Conservation (phyloP, 371 early-diverging fungal genomes). For the Mucor indicus region DNA sequence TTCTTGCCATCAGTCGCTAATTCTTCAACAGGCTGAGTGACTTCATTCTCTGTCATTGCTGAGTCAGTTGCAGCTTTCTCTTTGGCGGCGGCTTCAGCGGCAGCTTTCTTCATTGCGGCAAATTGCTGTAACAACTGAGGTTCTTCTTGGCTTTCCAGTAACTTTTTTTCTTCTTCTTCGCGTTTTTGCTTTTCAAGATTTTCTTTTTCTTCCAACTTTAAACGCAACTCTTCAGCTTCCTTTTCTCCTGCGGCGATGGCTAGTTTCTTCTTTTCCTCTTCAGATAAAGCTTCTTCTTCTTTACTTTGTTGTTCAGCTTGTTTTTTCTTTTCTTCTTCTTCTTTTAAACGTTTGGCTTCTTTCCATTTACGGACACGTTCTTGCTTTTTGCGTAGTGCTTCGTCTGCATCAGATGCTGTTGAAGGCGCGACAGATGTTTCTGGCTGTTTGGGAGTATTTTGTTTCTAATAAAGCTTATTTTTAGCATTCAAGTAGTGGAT, state of each 20-base stretch:
- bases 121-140: constrained; percentile 23
- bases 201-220: constrained; percentile 18
- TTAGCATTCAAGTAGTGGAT: not conserved
- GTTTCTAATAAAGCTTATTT: not conserved
- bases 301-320: constrained; percentile 17
- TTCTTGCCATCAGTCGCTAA: constrained; percentile 12
- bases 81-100: constrained; percentile 12
- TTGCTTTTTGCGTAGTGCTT: constrained; percentile 62
- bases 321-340: constrained; percentile 20
- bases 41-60: constrained; percentile 26
- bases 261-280: constrained; percentile 6
- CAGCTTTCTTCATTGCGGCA: constrained; percentile 25
- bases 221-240: constrained; percentile 10
- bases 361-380: constrained; percentile 76
- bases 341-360: constrained; percentile 52
- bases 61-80: constrained; percentile 9
- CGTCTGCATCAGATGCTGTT: constrained; percentile 39
- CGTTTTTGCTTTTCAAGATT: constrained; percentile 5
- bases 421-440: not conserved
- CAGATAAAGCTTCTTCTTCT: constrained; percentile 4
- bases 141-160: constrained; percentile 36
- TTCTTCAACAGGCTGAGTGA: too few relatives aligned
- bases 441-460: not conserved
- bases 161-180: constrained; percentile 33
- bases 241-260: constrained; percentile 13